Evolutionary conservation across 768 basidiomycete genomes (phyloP).

Genomic region (Mrakia frigida): DNA sequence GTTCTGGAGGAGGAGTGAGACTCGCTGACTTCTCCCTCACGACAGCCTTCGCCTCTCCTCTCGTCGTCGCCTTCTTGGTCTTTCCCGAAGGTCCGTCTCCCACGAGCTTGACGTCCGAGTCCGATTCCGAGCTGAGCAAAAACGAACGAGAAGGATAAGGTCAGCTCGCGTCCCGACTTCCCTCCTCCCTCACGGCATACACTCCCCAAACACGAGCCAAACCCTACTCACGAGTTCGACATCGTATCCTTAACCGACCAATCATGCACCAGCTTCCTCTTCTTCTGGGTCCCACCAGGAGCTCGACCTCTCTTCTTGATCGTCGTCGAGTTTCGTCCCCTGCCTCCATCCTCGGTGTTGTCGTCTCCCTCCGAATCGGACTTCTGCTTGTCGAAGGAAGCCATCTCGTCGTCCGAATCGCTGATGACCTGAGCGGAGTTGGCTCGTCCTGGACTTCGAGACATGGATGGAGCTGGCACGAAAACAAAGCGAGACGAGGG

Average conservation of each 20-base stretch:
- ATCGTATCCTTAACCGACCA: neutral
- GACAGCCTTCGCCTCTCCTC: neutral
- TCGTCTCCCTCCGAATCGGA: neutral
- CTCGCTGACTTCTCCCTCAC: neutral
- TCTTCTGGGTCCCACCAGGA: neutral
- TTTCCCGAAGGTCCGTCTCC: neutral
- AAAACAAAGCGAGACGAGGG: neutral
- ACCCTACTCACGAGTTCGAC: neutral
- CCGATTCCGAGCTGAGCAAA: neutral
- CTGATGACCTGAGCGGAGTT: neutral
- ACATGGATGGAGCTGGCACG: neutral
- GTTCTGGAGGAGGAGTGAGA: neutral
- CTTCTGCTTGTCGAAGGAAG: neutral
- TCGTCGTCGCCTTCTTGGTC: neutral
- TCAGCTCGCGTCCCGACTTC: neutral
- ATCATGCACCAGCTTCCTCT: neutral
- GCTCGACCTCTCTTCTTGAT: neutral
- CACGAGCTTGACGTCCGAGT: neutral
- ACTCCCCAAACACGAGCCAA: neutral
- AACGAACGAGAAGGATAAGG: neutral
- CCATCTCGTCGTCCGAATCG: neutral
- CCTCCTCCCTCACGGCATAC: neutral
- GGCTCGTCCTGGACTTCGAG: neutral
- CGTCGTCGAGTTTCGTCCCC: neutral
- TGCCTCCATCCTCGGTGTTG: neutral